These are phyloP conservation scores for Lichtheimia ramosa DNA, from an alignment of 371 early-diverging fungal genomes.

Conservation along the genomic window DNA sequence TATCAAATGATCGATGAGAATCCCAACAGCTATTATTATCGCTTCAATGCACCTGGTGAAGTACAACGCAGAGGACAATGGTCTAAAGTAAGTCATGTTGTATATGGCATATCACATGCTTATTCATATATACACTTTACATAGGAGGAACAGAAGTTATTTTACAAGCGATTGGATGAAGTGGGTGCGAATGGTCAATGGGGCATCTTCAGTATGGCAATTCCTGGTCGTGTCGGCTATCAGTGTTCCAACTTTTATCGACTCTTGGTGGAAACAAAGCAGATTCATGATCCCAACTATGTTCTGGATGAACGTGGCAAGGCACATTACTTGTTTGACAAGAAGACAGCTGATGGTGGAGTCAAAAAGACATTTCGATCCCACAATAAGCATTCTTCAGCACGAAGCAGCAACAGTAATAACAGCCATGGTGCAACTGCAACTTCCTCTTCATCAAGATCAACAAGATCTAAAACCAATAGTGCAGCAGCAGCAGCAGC, in stretches of 20 bases:
- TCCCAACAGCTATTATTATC: constrained; percentile 94
- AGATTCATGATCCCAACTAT: constrained; percentile 89
- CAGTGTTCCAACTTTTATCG: constrained; percentile 96
- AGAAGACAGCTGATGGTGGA: constrained; percentile 77
- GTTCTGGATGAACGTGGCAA: constrained; percentile 85
- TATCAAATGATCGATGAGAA: constrained; percentile 86
- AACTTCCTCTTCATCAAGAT: not conserved
- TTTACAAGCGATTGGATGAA: constrained; percentile 79
- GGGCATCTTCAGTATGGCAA: constrained; percentile 93
- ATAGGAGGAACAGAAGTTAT: constrained; percentile 75
- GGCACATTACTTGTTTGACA: constrained; percentile 84
- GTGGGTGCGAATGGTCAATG: constrained; percentile 93
- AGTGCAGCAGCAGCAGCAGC: too few species aligned
- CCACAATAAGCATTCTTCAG: constrained; percentile 55
- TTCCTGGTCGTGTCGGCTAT: constrained; percentile 94
- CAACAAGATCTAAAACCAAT: not conserved
- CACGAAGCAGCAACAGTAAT: constrained; percentile 16
- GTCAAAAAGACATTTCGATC: constrained; percentile 78
- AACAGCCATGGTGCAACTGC: constrained; percentile 11
- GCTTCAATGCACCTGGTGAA: constrained; percentile 95
- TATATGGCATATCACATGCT: not conserved
- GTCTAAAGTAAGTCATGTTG: constrained; percentile 44
- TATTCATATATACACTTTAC: not conserved
- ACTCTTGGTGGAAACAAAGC: constrained; percentile 77
- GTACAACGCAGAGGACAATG: constrained; percentile 89